Conservation (phyloP, 129 eudicot genomes). For the Pseudognaphalium luteoalbum region DNA sequence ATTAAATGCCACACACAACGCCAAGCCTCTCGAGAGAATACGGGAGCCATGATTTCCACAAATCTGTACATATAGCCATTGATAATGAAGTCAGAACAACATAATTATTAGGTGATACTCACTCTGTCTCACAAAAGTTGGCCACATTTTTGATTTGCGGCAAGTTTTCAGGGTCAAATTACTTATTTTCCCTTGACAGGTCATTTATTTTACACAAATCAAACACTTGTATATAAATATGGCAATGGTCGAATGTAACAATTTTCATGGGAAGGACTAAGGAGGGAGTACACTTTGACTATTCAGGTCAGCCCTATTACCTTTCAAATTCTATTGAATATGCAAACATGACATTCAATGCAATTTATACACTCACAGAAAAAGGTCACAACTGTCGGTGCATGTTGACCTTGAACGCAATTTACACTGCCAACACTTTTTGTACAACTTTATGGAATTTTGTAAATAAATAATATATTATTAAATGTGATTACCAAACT, state of each 20-base stretch:
- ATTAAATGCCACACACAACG: slow-evolving; percentile 94
- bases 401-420: background rate
- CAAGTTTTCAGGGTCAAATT: slow-evolving; percentile 17
- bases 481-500: background rate
- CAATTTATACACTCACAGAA: background rate
- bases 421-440: background rate
- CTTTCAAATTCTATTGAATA: background rate
- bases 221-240: background rate
- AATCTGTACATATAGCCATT: slow-evolving; percentile 49
- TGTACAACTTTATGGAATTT: too few relatives aligned
- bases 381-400: background rate
- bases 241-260: background rate
- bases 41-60: slow-evolving; percentile 98
- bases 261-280: background rate
- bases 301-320: background rate
- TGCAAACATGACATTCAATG: background rate
- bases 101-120: slow-evolving; percentile 2
- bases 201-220: background rate
- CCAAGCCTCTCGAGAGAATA: slow-evolving; percentile 93
- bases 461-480: too few relatives aligned
- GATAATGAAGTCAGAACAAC: slow-evolving; percentile 14
- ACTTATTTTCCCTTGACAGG: slow-evolving; percentile 11
- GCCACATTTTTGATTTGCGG: background rate
- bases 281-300: too few relatives aligned
- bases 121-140: background rate